These are phyloP conservation scores for Geotrichum bryndzae DNA, from an alignment of 1,139 yeast species.

Conservation along the genomic window DNA sequence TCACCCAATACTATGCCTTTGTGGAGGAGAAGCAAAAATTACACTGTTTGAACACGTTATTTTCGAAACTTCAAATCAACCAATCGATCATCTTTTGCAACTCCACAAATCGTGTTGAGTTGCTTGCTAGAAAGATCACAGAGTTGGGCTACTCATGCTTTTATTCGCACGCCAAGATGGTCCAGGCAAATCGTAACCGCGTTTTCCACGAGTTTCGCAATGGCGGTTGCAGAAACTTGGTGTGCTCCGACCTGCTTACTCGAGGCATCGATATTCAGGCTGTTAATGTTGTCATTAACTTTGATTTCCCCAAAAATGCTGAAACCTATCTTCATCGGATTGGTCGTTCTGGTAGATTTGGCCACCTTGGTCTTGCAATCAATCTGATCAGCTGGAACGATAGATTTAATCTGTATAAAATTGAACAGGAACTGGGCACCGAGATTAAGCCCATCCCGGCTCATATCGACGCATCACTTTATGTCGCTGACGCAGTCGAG, in stretches of 20 bases:
- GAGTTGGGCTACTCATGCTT: constrained; percentile 96
- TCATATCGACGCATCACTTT: constrained; percentile 76
- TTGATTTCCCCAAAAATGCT: constrained; percentile 97
- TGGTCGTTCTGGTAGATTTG: constrained; percentile 98
- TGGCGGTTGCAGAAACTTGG: constrained; percentile 94
- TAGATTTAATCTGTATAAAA: constrained; percentile 84
- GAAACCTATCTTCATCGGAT: constrained; percentile 97
- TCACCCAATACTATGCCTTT: constrained; percentile 94
- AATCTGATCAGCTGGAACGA: constrained; percentile 97
- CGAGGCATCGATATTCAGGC: constrained; percentile 99
- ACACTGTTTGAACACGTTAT: constrained; percentile 90
- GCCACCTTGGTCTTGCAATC: constrained; percentile 96
- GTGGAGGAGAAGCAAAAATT: constrained; percentile 95
- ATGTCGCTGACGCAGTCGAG: constrained; percentile 75
- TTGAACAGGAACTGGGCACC: constrained; percentile 95
- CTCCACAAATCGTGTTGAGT: constrained; percentile 92
- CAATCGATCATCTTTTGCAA: constrained; percentile 96
- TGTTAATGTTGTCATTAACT: constrained; percentile 94
- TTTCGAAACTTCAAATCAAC: constrained; percentile 88
- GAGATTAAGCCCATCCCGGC: constrained; percentile 96
- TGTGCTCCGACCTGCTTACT: constrained; percentile 91
- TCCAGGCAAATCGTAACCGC: constrained; percentile 93
- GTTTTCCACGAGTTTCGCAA: constrained; percentile 98
- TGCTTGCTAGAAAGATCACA: constrained; percentile 90
- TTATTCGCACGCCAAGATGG: constrained; percentile 96